These are phyloP conservation scores for Rhazya stricta DNA, from an alignment of 257 asterid species.

Conservation along the genomic window DNA sequence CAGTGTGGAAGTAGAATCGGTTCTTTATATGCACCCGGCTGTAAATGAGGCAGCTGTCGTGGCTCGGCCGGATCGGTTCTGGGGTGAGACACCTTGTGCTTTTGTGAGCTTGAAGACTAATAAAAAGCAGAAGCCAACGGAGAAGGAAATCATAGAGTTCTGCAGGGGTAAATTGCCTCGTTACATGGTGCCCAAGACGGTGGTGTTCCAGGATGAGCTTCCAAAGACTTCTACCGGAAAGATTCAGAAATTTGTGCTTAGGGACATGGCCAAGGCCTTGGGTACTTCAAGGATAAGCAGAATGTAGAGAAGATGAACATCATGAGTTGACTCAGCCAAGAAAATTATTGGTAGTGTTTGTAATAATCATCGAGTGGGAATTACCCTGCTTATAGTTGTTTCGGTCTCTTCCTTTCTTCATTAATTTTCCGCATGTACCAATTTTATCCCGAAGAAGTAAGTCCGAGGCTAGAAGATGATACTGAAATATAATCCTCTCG, in stretches of 20 bases:
- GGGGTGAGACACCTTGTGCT: constrained; percentile 35
- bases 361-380: too few species aligned
- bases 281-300: neutral
- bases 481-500: too few species aligned
- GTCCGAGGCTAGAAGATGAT: too few species aligned
- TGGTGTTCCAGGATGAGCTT: constrained; percentile 26
- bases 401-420: too few species aligned
- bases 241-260: constrained; percentile 25
- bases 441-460: too few species aligned
- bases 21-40: constrained; percentile 22
- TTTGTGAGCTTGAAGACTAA: constrained; percentile 23
- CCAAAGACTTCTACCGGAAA: constrained; percentile 30
- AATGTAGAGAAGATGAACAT: neutral
- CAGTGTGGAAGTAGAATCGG: constrained; percentile 30
- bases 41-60: constrained; percentile 33
- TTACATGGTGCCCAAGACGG: constrained; percentile 27
- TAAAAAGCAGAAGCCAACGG: constrained; percentile 5
- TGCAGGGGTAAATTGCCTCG: constrained; percentile 24
- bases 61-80: constrained; percentile 27
- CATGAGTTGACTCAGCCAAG: neutral
- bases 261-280: constrained; percentile 21
- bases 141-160: constrained; percentile 20
- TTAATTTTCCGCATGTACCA: too few species aligned
- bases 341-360: too few species aligned
- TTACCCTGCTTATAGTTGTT: too few species aligned